Percentiles rank a stretch among this genome's conserved stretches.
phyloP scores from a whole-genome alignment of 768 basidiomycete species.

The Nidularia pulvinata region DNA sequence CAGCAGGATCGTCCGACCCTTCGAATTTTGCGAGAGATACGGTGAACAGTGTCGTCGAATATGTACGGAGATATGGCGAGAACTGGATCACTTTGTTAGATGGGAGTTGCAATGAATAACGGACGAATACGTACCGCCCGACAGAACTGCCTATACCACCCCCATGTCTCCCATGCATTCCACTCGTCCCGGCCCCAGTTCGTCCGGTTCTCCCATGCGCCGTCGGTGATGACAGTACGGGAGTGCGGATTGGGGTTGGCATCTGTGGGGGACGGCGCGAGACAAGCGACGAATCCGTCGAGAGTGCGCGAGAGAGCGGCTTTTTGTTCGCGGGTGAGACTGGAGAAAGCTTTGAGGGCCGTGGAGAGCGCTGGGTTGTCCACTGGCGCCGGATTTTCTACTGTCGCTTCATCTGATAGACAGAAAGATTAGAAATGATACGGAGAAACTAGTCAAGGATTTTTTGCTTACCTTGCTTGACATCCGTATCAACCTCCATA shows the following conservation, averaged over 20 bases:
- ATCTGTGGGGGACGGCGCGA: slow-evolving; percentile 43
- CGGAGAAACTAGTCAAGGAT: neutral
- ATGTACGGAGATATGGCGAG: slow-evolving; percentile 76
- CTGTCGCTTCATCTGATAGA: slow-evolving; percentile 35
- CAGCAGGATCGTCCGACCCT: slow-evolving; percentile 53
- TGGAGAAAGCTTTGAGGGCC: slow-evolving; percentile 74
- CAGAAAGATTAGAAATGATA: slow-evolving; percentile 5
- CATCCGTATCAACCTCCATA: slow-evolving; percentile 75
- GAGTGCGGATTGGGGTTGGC: slow-evolving; percentile 48
- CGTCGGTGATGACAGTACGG: slow-evolving; percentile 57
- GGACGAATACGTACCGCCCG: slow-evolving; percentile 53
- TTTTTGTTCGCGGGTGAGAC: slow-evolving; percentile 77
- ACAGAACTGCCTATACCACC: slow-evolving; percentile 91
- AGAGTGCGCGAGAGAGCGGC: slow-evolving; percentile 70
- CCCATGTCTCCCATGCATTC: slow-evolving; percentile 87
- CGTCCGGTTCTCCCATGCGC: slow-evolving; percentile 69
- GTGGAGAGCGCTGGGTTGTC: slow-evolving; percentile 72
- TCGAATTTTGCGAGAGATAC: slow-evolving; percentile 71
- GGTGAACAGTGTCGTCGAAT: slow-evolving; percentile 66
- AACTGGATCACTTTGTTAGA: slow-evolving; percentile 45
- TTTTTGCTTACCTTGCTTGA: slow-evolving; percentile 43
- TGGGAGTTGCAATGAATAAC: neutral
- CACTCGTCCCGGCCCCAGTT: slow-evolving; percentile 77
- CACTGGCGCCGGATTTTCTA: slow-evolving; percentile 5
- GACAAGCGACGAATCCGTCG: slow-evolving; percentile 71